Evolutionary conservation across 2,329 filamentous ascomycete genomes (phyloP).

Genomic region (Neofusicoccum sp.): DNA sequence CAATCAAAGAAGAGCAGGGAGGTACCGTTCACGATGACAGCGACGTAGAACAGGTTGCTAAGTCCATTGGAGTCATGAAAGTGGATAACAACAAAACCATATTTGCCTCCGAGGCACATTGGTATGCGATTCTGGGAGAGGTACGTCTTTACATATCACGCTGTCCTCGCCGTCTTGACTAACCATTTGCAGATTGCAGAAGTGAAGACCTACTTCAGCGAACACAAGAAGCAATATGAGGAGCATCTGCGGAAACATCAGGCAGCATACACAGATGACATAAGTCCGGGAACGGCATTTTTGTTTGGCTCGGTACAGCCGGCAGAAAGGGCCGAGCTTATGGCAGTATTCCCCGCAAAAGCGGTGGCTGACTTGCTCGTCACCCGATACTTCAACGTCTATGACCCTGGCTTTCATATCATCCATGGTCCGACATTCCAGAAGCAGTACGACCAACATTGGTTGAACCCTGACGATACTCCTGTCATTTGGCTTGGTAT

Average conservation of each 20-base stretch:
- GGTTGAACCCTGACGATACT: conserved; percentile 70
- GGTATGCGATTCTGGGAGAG: conserved; percentile 52
- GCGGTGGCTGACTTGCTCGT: conserved; percentile 81
- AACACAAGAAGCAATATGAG: conserved; percentile 86
- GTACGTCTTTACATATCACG: conserved; percentile 33
- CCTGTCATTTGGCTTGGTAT: conserved; percentile 76
- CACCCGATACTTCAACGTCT: conserved; percentile 85
- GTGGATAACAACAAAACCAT: conserved; percentile 49
- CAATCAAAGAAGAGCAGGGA: conserved; percentile 52
- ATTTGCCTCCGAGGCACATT: conserved; percentile 53
- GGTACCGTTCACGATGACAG: conserved; percentile 52
- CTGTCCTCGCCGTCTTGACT: background rate
- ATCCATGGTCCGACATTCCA: conserved; percentile 75
- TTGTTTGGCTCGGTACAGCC: conserved; percentile 71
- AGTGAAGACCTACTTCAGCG: conserved; percentile 85
- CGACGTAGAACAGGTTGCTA: conserved; percentile 57
- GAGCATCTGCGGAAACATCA: conserved; percentile 75
- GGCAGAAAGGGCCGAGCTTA: conserved; percentile 71
- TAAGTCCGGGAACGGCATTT: conserved; percentile 68
- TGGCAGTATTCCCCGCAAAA: conserved; percentile 76
- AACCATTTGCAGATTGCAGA: conserved; percentile 66
- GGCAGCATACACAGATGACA: conserved; percentile 58
- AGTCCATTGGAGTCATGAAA: conserved; percentile 54
- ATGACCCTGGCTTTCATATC: conserved; percentile 60
- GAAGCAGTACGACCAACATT: conserved; percentile 62